These are phyloP conservation scores for Monosporascus ibericus DNA, from an alignment of 2,329 filamentous ascomycete genomes.

Conservation along the genomic window DNA sequence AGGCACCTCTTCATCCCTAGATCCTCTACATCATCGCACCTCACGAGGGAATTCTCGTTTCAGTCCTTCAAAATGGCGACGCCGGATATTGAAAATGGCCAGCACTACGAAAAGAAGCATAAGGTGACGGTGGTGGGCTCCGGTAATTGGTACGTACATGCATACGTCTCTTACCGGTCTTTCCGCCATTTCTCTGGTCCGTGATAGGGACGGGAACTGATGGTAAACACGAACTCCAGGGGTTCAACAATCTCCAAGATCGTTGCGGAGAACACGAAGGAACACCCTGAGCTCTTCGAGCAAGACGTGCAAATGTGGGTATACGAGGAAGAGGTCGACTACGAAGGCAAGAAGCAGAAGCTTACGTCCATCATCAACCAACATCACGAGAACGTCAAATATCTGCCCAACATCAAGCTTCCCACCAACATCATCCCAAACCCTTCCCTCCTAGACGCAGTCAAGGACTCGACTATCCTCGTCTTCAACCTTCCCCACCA, in stretches of 20 bases:
- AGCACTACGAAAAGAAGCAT: constrained; percentile 60
- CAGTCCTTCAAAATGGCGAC: constrained; percentile 21
- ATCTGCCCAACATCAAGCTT: constrained; percentile 81
- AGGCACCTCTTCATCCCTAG: not conserved
- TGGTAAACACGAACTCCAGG: constrained; percentile 43
- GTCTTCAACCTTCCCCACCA: constrained; percentile 97
- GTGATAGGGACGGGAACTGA: not conserved
- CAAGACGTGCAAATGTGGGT: constrained; percentile 97
- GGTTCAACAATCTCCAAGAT: constrained; percentile 97
- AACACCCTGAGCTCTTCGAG: constrained; percentile 76
- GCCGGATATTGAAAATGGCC: constrained; percentile 33
- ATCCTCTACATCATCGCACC: too few species aligned
- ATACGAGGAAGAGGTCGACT: constrained; percentile 81
- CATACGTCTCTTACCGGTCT: not conserved
- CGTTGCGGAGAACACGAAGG: constrained; percentile 82
- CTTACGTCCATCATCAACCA: constrained; percentile 88
- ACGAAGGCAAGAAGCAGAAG: constrained; percentile 68
- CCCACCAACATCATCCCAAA: constrained; percentile 81
- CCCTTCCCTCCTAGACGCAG: constrained; percentile 72
- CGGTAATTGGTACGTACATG: constrained; percentile 74
- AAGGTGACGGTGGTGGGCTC: constrained; percentile 93
- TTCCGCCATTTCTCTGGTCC: too few species aligned
- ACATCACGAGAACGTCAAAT: constrained; percentile 95
- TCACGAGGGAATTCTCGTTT: constrained; percentile 6
- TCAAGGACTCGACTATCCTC: constrained; percentile 78